Base-by-base conservation (phyloP, 1,139 yeast species). In the Taphrina populina region DNA sequence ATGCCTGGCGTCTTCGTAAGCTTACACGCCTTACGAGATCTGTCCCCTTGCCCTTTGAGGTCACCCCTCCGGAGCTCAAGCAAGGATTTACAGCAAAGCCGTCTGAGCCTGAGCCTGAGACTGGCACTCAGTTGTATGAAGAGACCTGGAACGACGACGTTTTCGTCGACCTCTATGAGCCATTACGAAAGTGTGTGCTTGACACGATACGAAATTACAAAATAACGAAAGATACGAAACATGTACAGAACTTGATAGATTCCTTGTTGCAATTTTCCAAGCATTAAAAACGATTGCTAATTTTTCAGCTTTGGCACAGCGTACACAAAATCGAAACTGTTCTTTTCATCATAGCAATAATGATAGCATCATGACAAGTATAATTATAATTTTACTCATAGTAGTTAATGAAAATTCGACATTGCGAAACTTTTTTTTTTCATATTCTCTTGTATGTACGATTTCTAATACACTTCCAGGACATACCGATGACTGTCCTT, bases 401-500 rank as follows among this genome's bases (percentile, higher is more conserved):
- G 11, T 8, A 8, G 8, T 27, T 11, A 27, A 8, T 11, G 30
- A 8, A 27, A 27, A 27, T 27, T 27, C 30, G 30, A 8, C 30
- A 27, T 27, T 35, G 39, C 10, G 6, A 15, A n/a, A 35, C 5
- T 11, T 35, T 4, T 13, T 35, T 15, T n/a, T 17, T 8, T 15
- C 24, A n/a, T 33, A 13, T 13, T 36, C 13, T 36, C 24, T 7
- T 19, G 41, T 6, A 33, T 33, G 7, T 27, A 27, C 10, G 30
- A 27, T 11, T n/a, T 26, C 40, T 78, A 90, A 71, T 90, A 90
- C 61, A 90, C 98, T 74, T 92, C 98, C 65, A 92, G 78, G 63
- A 92, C 86, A 69, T 90, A 92, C 69, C 96, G 82, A 56, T 95
- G 95, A 47, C 80, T 80, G 69, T 90, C 97, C 76, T 92, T 92